Evolutionary conservation across 176 grass and related monocot species (phyloP).

Genomic region (Hordeum marinum): DNA sequence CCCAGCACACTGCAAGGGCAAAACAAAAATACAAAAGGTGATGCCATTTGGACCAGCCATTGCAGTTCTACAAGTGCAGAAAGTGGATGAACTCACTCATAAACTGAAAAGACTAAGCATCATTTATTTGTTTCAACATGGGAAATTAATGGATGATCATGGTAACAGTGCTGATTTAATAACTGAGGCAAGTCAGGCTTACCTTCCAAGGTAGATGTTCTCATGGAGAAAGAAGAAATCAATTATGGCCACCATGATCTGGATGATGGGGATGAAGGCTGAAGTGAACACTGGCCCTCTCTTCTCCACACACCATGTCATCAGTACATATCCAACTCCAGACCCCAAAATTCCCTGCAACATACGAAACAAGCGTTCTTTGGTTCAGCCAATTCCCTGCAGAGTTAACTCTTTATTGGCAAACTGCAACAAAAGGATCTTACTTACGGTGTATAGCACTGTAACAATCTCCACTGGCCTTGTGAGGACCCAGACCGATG

Average conservation of each 20-base stretch:
- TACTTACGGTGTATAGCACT: constrained; percentile 58
- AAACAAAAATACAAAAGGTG: constrained; percentile 22
- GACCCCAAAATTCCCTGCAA: constrained; percentile 81
- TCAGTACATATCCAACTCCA: constrained; percentile 63
- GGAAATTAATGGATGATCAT: not conserved
- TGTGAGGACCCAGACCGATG: constrained; percentile 59
- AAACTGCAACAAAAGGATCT: constrained; percentile 16
- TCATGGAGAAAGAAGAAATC: constrained; percentile 85
- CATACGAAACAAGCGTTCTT: not conserved
- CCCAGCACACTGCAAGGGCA: constrained; percentile 64
- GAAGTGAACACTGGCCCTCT: constrained; percentile 87
- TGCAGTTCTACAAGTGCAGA: not conserved
- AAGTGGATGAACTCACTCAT: not conserved
- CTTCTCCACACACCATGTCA: constrained; percentile 99
- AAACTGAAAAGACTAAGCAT: not conserved
- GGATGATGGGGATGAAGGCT: constrained; percentile 85
- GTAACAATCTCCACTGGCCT: constrained; percentile 64
- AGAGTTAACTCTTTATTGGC: not conserved
- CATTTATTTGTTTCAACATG: not conserved
- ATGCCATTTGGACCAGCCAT: constrained; percentile 24
- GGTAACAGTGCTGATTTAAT: not conserved
- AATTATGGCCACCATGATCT: constrained; percentile 85
- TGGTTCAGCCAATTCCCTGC: not conserved
- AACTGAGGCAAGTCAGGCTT: not conserved
- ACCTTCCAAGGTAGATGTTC: constrained; percentile 87